Evolutionary conservation across 1,284 basidiomycete genomes (phyloP).

Genomic region (Mrakiaceae sp.): DNA sequence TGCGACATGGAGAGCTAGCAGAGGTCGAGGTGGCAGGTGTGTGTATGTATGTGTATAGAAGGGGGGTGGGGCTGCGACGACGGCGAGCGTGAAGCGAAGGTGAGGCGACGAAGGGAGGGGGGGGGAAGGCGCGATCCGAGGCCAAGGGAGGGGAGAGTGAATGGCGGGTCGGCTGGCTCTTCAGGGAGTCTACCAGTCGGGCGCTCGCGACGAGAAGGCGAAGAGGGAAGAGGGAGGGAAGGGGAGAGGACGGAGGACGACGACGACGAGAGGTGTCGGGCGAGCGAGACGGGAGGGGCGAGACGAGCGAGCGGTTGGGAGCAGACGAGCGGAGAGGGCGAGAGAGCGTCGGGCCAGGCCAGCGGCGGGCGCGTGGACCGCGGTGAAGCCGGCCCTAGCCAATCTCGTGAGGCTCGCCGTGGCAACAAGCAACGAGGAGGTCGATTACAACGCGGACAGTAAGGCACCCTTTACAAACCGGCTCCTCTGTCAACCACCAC

Average conservation of each 20-base stretch:
- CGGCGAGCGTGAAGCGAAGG: too few species aligned
- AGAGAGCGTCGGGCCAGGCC: too few species aligned
- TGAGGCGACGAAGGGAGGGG: not conserved
- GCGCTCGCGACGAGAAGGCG: not conserved
- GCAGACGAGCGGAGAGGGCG: not conserved
- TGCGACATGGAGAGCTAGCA: not conserved
- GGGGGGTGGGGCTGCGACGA: too few species aligned
- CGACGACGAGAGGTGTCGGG: not conserved
- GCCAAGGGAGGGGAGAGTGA: not conserved
- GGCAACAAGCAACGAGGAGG: too few species aligned
- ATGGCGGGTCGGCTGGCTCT: too few species aligned
- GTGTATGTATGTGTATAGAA: too few species aligned
- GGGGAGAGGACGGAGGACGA: slow-evolving; percentile 8
- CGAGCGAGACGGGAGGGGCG: not conserved
- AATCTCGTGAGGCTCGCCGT: too few species aligned
- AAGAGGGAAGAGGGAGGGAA: not conserved
- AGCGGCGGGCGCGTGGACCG: too few species aligned
- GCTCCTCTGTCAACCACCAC: not conserved
- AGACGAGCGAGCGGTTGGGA: not conserved
- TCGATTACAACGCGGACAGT: too few species aligned
- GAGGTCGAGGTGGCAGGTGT: not conserved
- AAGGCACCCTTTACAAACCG: not conserved
- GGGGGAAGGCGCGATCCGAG: not conserved
- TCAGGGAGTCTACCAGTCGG: too few species aligned
- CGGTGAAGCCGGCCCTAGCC: too few species aligned